A percentile compares a stretch with the other conserved stretches of the same genome.
phyloP scores from a whole-genome alignment of 257 asterid genomes.

The Solanum rostratum region DNA sequence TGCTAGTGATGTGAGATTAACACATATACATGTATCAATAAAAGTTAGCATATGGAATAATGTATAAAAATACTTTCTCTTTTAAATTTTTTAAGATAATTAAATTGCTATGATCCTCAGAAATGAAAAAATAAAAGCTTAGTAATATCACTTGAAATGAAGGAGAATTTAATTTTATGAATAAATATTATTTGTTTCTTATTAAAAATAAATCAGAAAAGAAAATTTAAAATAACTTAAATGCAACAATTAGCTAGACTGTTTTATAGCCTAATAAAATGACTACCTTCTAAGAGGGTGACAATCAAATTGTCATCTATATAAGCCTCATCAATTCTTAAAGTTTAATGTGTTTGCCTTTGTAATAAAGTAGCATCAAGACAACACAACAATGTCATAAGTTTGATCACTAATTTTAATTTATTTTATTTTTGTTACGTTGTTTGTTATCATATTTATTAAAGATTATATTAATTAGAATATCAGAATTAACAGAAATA shows the following conservation, averaged over 20 bases:
- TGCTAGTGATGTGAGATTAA: not conserved
- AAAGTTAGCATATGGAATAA: not conserved
- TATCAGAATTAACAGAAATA: accelerated
- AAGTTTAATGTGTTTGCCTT: not conserved
- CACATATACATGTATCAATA: not conserved
- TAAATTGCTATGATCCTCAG: not conserved
- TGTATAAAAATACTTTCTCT: not conserved
- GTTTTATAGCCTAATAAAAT: not conserved
- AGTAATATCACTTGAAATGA: not conserved
- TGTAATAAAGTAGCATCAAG: not conserved
- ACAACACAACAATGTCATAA: not conserved
- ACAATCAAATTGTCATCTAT: not conserved
- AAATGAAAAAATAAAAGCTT: not conserved
- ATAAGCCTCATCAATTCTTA: not conserved
- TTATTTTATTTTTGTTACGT: not conserved
- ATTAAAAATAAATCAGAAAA: not conserved
- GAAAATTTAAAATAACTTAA: not conserved
- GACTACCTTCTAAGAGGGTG: not conserved
- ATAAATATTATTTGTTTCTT: not conserved
- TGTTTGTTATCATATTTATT: not conserved
- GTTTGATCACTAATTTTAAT: not conserved
- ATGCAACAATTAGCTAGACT: no score
- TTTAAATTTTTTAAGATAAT: not conserved
- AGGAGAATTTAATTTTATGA: not conserved
- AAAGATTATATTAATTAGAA: no score